These are phyloP conservation scores for Aquilaria yunnanensis DNA, from an alignment of 345 rosid species.

Conservation along the genomic window DNA sequence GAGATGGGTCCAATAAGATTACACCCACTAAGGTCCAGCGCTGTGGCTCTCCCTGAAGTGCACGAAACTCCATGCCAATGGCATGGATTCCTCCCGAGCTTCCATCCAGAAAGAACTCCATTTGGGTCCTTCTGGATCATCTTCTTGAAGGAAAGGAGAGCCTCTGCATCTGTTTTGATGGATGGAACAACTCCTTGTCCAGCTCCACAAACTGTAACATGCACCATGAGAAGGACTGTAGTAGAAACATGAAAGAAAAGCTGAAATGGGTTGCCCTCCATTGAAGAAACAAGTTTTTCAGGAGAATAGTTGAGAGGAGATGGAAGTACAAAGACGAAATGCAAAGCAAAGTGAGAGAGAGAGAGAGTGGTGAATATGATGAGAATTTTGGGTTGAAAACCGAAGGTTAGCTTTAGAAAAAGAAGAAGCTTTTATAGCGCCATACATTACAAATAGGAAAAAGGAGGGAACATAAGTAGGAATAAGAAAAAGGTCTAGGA, in stretches of 20 bases:
- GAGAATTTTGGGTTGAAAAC: conserved; percentile 31
- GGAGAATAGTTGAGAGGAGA: conserved; percentile 14
- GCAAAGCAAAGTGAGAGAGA: conserved; percentile 15
- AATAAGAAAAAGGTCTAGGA: conserved; percentile 27
- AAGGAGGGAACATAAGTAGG: conserved; percentile 37
- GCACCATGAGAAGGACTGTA: conserved; percentile 18
- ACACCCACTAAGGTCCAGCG: conserved; percentile 57
- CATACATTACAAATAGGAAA: conserved; percentile 7
- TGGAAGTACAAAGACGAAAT: conserved; percentile 14
- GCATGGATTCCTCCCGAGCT: conserved; percentile 46
- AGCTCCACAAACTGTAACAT: conserved; percentile 23
- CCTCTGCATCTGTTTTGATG: conserved; percentile 59
- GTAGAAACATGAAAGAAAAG: conserved; percentile 29
- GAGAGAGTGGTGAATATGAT: conserved; percentile 36
- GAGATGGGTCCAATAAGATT: conserved; percentile 50
- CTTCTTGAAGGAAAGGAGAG: conserved; percentile 62
- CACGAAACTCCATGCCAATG: conserved; percentile 75
- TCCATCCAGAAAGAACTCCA: conserved; percentile 58
- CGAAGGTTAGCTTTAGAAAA: conserved; percentile 33
- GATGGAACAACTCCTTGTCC: conserved; percentile 31
- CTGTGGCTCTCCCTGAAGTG: conserved; percentile 52
- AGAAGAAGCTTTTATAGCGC: conserved; percentile 19
- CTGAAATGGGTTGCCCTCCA: conserved; percentile 40
- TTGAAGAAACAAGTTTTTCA: conserved; percentile 26
- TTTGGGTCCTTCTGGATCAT: conserved; percentile 64